Conservation (phyloP, 2,329 filamentous ascomycete species). For the Penicillium sp. region DNA sequence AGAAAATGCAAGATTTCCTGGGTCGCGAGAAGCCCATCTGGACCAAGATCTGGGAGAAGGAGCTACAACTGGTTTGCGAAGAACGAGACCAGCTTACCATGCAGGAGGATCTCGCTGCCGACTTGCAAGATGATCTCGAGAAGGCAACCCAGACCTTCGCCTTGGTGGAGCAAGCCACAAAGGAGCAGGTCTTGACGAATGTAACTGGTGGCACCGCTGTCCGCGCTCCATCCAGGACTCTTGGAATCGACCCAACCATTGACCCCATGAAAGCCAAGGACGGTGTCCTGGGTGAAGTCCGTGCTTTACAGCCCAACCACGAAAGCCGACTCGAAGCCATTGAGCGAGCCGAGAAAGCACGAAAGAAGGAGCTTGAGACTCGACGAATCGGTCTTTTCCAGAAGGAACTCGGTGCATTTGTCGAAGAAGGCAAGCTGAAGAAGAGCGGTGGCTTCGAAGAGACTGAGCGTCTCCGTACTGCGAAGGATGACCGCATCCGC, state of each 20-base stretch:
- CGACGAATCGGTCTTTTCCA: slow-evolving; percentile 73
- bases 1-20: slow-evolving; percentile 91
- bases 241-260: slow-evolving; percentile 50
- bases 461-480: slow-evolving; percentile 76
- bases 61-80: slow-evolving; percentile 91
- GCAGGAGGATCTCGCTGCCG: slow-evolving; percentile 90
- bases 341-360: slow-evolving; percentile 88
- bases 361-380: slow-evolving; percentile 81
- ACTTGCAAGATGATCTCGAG: slow-evolving; percentile 90
- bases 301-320: slow-evolving; percentile 90
- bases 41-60: slow-evolving; percentile 99
- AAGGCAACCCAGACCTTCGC: slow-evolving; percentile 92
- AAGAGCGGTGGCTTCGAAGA: slow-evolving; percentile 96
- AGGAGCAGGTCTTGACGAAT: slow-evolving; percentile 81
- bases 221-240: slow-evolving; percentile 52
- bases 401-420: slow-evolving; percentile 80
- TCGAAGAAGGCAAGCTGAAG: slow-evolving; percentile 86
- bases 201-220: slow-evolving; percentile 40
- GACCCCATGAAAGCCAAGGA: slow-evolving; percentile 86
- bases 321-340: slow-evolving; percentile 91
- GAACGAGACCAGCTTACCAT: slow-evolving; percentile 92
- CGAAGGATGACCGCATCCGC: slow-evolving; percentile 82
- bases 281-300: slow-evolving; percentile 85
- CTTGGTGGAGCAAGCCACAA: slow-evolving; percentile 95
- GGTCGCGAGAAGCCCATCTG: slow-evolving; percentile 89